These are phyloP conservation scores for Ceratobasidium sp. DNA, from an alignment of 1,284 basidiomycete genomes.

Conservation along the genomic window DNA sequence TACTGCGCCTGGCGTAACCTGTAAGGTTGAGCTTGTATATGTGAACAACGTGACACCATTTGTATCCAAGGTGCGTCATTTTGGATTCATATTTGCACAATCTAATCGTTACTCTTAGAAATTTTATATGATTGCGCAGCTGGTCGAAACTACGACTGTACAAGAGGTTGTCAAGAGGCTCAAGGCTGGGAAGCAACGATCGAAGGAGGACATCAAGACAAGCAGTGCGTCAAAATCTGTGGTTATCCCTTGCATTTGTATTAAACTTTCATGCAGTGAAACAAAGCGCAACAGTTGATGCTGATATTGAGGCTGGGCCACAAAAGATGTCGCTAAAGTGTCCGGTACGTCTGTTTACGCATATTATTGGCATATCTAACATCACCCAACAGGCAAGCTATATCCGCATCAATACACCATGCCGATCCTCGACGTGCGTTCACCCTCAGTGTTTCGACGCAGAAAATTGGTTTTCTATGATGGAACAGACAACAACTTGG, in stretches of 20 bases:
- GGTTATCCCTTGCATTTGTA: conserved; percentile 12
- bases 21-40: conserved; percentile 86
- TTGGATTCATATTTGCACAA: conserved; percentile 16
- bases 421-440: conserved; percentile 83
- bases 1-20: conserved; percentile 57
- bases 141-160: conserved; percentile 77
- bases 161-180: conserved; percentile 71
- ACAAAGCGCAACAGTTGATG: conserved; percentile 68
- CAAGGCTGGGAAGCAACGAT: conserved; percentile 68
- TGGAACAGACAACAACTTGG: conserved; percentile 97
- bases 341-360: conserved; percentile 67
- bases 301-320: conserved; percentile 86
- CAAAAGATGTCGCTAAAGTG: conserved; percentile 91
- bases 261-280: conserved; percentile 60
- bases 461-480: conserved; percentile 90
- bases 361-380: conserved; percentile 26
- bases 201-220: conserved; percentile 69
- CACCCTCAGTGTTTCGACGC: conserved; percentile 98
- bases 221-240: conserved; percentile 59
- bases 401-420: conserved; percentile 83
- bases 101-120: conserved; percentile 60
- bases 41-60: conserved; percentile 67
- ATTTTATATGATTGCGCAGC: conserved; percentile 83
- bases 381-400: conserved; percentile 76
- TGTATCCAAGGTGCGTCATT: conserved; percentile 40